These are phyloP conservation scores for Hypholoma sublateritium DNA, from an alignment of 768 basidiomycete genomes.

Conservation along the genomic window DNA sequence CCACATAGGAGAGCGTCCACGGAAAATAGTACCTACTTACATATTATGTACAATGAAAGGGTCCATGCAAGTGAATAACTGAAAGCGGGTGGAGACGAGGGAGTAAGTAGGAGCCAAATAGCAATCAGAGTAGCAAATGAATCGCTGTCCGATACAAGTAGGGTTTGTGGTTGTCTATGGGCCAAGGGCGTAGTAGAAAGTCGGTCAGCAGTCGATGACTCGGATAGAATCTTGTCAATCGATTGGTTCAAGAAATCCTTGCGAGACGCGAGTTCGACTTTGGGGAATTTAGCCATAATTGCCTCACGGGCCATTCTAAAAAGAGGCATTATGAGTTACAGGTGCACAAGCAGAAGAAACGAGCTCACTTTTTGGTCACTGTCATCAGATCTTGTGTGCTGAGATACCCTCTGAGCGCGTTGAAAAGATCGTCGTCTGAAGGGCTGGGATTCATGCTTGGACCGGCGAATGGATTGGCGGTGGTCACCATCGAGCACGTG, in stretches of 20 bases:
- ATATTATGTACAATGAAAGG: constrained; percentile 6
- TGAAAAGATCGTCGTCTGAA: constrained; percentile 82
- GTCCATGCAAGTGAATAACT: constrained; percentile 6
- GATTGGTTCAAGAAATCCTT: constrained; percentile 93
- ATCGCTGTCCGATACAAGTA: constrained; percentile 3
- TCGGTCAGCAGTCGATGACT: constrained; percentile 62
- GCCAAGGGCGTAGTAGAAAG: no score
- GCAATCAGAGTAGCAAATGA: background rate
- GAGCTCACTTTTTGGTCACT: constrained; percentile 88
- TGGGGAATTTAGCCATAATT: constrained; percentile 88
- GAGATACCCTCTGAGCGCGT: constrained; percentile 79
- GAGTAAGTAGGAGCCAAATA: background rate
- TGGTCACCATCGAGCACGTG: constrained; percentile 86
- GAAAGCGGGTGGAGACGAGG: background rate
- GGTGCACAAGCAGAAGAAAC: background rate
- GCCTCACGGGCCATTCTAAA: constrained; percentile 86
- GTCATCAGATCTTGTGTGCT: constrained; percentile 95
- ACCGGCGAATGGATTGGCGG: constrained; percentile 78
- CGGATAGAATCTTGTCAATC: constrained; percentile 90
- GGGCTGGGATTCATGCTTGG: constrained; percentile 81
- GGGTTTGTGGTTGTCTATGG: no score
- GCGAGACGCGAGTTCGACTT: constrained; percentile 78
- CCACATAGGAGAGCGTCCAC: constrained; percentile 2
- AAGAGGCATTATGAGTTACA: background rate
- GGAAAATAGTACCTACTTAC: constrained; percentile 3